These are phyloP conservation scores for Urostyla sp. DNA, from an alignment of 73 alveolate genomes.

Conservation along the genomic window DNA sequence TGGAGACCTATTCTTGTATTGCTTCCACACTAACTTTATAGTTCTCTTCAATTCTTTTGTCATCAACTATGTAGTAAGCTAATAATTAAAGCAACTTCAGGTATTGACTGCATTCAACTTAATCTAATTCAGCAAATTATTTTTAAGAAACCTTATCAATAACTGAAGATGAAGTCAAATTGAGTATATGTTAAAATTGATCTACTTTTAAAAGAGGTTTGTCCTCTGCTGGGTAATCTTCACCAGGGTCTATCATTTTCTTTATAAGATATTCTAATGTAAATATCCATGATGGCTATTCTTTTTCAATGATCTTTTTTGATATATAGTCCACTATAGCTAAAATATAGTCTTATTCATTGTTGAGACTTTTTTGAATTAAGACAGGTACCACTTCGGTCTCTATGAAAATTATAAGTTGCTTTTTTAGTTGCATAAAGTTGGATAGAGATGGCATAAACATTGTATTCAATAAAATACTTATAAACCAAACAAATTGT, in stretches of 20 bases:
- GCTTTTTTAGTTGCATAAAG: conserved; percentile 48
- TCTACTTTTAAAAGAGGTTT: conserved; percentile 37
- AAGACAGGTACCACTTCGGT: conserved; percentile 69
- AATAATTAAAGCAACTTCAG: not conserved
- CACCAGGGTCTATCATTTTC: conserved; percentile 53
- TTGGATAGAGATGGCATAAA: conserved; percentile 61
- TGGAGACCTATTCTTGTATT: not conserved
- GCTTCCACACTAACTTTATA: not conserved
- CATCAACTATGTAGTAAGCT: conserved; percentile 18
- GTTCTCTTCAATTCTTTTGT: not conserved
- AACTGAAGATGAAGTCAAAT: too few relatives aligned
- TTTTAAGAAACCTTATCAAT: too few relatives aligned
- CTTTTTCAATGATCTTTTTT: not conserved
- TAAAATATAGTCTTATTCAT: not conserved
- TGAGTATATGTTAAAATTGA: conserved; percentile 21
- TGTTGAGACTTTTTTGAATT: conserved; percentile 4
- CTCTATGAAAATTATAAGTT: conserved; percentile 54
- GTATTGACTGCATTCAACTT: too few relatives aligned
- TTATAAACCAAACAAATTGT: conserved; percentile 58
- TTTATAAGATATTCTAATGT: conserved; percentile 14
- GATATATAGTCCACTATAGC: conserved; percentile 1
- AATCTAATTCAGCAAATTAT: too few relatives aligned
- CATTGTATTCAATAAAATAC: conserved; percentile 50
- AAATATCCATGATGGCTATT: not conserved
- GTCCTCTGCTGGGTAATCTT: conserved; percentile 49